Evolutionary conservation across 306 rosid genomes (phyloP).

Genomic region (Comarum palustre): DNA sequence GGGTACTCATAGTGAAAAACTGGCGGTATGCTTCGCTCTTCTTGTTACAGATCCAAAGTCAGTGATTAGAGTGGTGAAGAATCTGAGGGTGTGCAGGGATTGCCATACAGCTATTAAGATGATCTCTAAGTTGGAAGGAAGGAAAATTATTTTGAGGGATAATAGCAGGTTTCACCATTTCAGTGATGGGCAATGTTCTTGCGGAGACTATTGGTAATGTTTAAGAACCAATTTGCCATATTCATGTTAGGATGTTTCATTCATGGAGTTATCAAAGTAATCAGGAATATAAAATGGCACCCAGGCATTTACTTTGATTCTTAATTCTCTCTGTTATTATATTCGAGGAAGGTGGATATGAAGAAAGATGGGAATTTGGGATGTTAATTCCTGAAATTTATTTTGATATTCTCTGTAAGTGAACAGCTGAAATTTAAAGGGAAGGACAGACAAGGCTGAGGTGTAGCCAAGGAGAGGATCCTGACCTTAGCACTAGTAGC

Average conservation of each 20-base stretch:
- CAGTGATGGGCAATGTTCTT: slow-evolving; percentile 37
- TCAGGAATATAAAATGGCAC: background rate
- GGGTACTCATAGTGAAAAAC: slow-evolving; percentile 51
- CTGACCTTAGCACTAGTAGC: no score
- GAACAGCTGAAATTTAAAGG: no score
- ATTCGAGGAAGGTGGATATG: background rate
- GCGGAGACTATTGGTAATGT: slow-evolving; percentile 41
- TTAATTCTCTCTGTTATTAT: background rate
- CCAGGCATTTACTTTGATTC: background rate
- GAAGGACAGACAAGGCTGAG: no score
- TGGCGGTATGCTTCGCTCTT: slow-evolving; percentile 49
- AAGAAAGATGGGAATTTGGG: background rate
- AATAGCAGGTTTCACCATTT: slow-evolving; percentile 39
- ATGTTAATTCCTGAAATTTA: background rate
- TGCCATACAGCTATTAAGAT: slow-evolving; percentile 41
- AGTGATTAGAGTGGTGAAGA: slow-evolving; percentile 39
- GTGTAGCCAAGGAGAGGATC: no score
- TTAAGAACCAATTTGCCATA: background rate
- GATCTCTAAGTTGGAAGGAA: slow-evolving; percentile 33
- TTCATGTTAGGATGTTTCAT: background rate
- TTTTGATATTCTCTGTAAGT: background rate
- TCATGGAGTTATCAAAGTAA: background rate
- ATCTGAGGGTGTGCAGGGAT: slow-evolving; percentile 41
- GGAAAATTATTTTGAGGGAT: slow-evolving; percentile 36
- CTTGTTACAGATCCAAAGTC: slow-evolving; percentile 34